phyloP scores from a whole-genome alignment of 129 eudicot genomes.

The Rutidosis leptorrhynchoides region DNA sequence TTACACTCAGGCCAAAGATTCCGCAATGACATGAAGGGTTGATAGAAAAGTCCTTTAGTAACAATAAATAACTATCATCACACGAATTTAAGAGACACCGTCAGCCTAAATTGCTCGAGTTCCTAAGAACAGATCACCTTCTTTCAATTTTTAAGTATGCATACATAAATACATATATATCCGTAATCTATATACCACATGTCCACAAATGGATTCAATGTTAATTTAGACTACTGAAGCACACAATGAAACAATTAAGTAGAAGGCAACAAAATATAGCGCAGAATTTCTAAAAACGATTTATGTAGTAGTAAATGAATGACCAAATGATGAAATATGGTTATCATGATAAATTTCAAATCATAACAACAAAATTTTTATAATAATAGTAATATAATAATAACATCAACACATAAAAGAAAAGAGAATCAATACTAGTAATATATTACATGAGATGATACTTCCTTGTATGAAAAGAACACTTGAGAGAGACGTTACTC shows the following conservation, averaged over 20 bases:
- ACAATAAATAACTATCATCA: neutral
- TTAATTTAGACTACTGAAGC: neutral
- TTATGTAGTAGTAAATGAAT: neutral
- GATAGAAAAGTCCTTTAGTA: neutral
- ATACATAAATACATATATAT: neutral
- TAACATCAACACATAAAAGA: conserved; percentile 1
- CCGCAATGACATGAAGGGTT: neutral
- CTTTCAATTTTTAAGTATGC: neutral
- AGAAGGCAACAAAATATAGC: conserved; percentile 11
- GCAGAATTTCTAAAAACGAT: neutral
- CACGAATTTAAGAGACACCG: neutral
- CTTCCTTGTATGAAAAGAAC: neutral
- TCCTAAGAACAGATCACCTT: neutral
- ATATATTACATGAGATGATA: neutral
- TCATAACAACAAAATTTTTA: too few species aligned
- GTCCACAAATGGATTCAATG: neutral
- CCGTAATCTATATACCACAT: neutral
- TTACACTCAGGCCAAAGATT: neutral
- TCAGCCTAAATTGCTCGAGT: neutral
- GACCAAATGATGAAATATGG: neutral
- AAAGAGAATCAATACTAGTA: neutral
- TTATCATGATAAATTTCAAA: neutral
- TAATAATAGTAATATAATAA: neutral
- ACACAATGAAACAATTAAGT: conserved; percentile 10
- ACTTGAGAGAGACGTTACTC: conserved; percentile 12